These are phyloP conservation scores for Ceratocystis eucalypticola DNA, from an alignment of 2,329 filamentous ascomycete species.

Conservation along the genomic window DNA sequence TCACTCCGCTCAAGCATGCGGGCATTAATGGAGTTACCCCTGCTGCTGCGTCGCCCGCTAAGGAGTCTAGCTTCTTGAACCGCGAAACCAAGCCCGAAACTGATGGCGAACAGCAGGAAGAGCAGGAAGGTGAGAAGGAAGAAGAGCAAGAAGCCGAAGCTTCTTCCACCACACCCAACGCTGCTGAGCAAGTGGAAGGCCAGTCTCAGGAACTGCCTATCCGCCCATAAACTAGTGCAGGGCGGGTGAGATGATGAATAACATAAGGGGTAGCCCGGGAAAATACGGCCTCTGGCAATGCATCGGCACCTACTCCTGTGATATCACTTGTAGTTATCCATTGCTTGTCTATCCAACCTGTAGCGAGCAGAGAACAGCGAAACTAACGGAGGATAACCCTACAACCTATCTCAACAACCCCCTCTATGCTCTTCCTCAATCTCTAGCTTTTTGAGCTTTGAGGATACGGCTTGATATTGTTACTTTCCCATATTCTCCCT, in stretches of 20 bases:
- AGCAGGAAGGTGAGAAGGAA: conserved; percentile 12
- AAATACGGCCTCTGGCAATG: not conserved
- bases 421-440: not conserved
- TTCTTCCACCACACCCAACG: not conserved
- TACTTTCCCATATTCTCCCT: not conserved
- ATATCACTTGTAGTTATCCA: not conserved
- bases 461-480: not conserved
- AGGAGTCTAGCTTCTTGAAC: conserved; percentile 79
- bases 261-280: not conserved
- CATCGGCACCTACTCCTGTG: not conserved
- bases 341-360: not conserved
- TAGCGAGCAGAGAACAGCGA: not conserved
- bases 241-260: not conserved
- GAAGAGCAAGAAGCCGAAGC: conserved; percentile 6
- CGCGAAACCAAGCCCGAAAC: conserved; percentile 56
- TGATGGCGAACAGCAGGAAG: conserved; percentile 19
- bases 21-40: conserved; percentile 27
- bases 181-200: not conserved
- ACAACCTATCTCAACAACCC: not conserved
- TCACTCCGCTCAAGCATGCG: conserved; percentile 28
- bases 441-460: not conserved
- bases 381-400: not conserved
- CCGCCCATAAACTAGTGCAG: conserved; percentile 6
- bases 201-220: conserved; percentile 10
- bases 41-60: conserved; percentile 58